Evolutionary conservation across 495 filamentous ascomycete genomes (phyloP).

Genomic region (Aspergillus wentii): DNA sequence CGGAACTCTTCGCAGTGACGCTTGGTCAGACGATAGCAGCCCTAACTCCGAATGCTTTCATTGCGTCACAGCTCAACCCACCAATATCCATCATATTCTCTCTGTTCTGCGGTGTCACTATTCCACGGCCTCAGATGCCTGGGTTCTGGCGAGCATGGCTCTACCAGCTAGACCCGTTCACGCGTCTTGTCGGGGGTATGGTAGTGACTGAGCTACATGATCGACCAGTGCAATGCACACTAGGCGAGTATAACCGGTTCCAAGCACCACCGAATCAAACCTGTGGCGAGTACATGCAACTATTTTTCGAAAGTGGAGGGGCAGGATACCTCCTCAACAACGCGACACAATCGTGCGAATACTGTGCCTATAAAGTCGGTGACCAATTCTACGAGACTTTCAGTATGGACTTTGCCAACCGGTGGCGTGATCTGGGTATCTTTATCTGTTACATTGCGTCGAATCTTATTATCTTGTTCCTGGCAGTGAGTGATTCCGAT

Average conservation of each 20-base stretch:
- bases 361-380: conserved; percentile 73
- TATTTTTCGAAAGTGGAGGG: conserved; percentile 59
- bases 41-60: conserved; percentile 73
- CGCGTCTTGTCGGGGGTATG: conserved; percentile 73
- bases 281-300: conserved; percentile 70
- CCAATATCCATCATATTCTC: conserved; percentile 78
- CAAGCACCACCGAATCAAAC: conserved; percentile 52
- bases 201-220: conserved; percentile 69
- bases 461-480: conserved; percentile 70
- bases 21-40: conserved; percentile 87
- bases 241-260: conserved; percentile 57
- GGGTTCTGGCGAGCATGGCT: conserved; percentile 78
- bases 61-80: conserved; percentile 70
- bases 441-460: conserved; percentile 67
- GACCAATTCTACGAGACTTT: conserved; percentile 71
- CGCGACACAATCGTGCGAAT: conserved; percentile 59
- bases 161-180: conserved; percentile 76
- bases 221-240: conserved; percentile 52
- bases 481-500: conserved; percentile 38
- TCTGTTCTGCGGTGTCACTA: conserved; percentile 72
- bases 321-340: conserved; percentile 61
- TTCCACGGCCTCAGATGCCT: conserved; percentile 54
- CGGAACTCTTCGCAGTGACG: conserved; percentile 71
- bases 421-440: conserved; percentile 81
- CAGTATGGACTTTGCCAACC: conserved; percentile 55